These are phyloP conservation scores for Schwanniomyces etchellsii DNA, from an alignment of 1,139 yeast species.

Conservation along the genomic window DNA sequence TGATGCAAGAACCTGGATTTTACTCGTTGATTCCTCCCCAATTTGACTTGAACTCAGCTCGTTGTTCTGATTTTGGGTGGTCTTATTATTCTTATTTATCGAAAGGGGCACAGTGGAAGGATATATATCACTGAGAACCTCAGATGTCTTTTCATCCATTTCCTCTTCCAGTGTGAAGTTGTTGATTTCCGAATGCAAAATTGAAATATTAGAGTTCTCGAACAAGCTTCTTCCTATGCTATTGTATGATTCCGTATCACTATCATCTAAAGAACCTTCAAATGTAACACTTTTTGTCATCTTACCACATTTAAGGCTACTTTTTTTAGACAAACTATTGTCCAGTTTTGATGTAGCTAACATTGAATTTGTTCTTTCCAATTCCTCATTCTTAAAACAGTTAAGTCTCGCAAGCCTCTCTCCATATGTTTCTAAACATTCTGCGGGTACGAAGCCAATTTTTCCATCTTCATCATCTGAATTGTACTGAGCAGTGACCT, in stretches of 20 bases:
- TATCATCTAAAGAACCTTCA: neutral
- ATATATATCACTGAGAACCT: conserved; percentile 39
- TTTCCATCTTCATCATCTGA: conserved; percentile 51
- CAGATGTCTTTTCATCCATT: conserved; percentile 27
- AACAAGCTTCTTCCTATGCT: neutral
- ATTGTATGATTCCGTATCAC: neutral
- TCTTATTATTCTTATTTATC: conserved; percentile 20
- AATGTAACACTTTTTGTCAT: neutral
- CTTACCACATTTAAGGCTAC: neutral
- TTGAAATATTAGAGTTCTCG: neutral
- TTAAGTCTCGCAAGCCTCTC: conserved; percentile 89
- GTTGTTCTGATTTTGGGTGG: neutral
- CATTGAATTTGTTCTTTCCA: conserved; percentile 33
- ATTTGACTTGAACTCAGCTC: no score
- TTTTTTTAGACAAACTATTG: neutral
- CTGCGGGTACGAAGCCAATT: conserved; percentile 96
- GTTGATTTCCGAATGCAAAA: neutral
- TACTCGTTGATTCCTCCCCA: no score
- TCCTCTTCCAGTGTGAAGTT: neutral
- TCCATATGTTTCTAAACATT: conserved; percentile 83
- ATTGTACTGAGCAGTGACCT: conserved; percentile 6
- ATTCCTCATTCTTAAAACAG: conserved; percentile 85
- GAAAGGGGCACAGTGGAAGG: conserved; percentile 35
- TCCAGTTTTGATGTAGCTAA: neutral
- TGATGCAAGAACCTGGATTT: neutral